Evolutionary conservation across 805 yeast species (phyloP).

Genomic region (Blastobotrys robertii): DNA sequence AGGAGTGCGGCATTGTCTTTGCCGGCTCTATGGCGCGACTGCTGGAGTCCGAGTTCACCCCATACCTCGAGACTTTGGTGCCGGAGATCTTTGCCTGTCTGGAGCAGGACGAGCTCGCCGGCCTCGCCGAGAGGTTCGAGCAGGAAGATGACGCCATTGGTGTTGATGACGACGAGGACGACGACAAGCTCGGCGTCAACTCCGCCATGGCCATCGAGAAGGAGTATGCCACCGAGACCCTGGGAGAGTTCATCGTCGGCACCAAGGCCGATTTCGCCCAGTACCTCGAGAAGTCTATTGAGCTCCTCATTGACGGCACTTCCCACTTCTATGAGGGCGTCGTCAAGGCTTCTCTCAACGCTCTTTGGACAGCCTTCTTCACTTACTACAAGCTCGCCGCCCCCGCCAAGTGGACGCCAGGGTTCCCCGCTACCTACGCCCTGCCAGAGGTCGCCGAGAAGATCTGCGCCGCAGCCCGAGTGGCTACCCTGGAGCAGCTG

Average conservation of each 20-base stretch:
- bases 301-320: slow-evolving; percentile 56
- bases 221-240: slow-evolving; percentile 87
- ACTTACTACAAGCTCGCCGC: slow-evolving; percentile 40
- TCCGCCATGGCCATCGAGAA: slow-evolving; percentile 94
- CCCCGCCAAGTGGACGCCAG: slow-evolving; percentile 26
- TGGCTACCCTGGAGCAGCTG: slow-evolving; percentile 49
- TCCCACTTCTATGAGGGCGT: slow-evolving; percentile 80
- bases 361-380: slow-evolving; percentile 74
- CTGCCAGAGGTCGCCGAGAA: slow-evolving; percentile 40
- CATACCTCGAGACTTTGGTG: slow-evolving; percentile 71
- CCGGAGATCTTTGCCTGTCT: slow-evolving; percentile 79
- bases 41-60: slow-evolving; percentile 81
- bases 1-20: slow-evolving; percentile 92
- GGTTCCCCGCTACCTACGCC: slow-evolving; percentile 20
- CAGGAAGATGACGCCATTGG: slow-evolving; percentile 36
- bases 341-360: slow-evolving; percentile 73
- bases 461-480: slow-evolving; percentile 59
- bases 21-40: slow-evolving; percentile 91
- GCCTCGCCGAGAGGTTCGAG: slow-evolving; percentile 26
- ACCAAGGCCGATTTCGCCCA: slow-evolving; percentile 72
- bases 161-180: slow-evolving; percentile 51
- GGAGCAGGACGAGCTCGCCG: slow-evolving; percentile 68
- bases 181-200: slow-evolving; percentile 73
- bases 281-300: slow-evolving; percentile 58
- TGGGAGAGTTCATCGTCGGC: slow-evolving; percentile 80